Evolutionary conservation across 176 grass and related monocot species (phyloP).

Genomic region (Pontederia crassipes): DNA sequence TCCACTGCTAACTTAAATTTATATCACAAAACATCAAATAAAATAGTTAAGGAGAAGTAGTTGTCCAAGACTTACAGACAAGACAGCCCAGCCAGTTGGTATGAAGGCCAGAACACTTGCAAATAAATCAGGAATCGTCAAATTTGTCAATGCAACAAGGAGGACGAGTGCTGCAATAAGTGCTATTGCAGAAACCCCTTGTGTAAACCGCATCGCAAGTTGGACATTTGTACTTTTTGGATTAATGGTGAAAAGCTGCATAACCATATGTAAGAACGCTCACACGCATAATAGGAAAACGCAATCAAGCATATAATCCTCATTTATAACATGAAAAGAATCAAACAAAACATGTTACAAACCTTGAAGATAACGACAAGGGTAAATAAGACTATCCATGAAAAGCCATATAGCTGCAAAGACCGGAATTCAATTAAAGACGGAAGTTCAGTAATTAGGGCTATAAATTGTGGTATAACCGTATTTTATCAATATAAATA

Average conservation of each 20-base stretch:
- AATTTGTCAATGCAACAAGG: slow-evolving; percentile 42
- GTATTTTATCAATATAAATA: too few relatives aligned
- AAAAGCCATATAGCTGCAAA: slow-evolving; percentile 82
- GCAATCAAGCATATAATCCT: slow-evolving; percentile 1
- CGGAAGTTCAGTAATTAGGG: neutral
- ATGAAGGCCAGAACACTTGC: slow-evolving; percentile 78
- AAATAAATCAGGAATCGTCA: slow-evolving; percentile 84
- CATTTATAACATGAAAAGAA: neutral
- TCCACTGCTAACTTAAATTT: too few relatives aligned
- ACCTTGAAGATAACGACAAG: slow-evolving; percentile 87
- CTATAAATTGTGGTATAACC: too few relatives aligned
- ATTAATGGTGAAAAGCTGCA: slow-evolving; percentile 68
- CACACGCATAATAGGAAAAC: slow-evolving; percentile 18
- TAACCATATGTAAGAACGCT: slow-evolving; percentile 7
- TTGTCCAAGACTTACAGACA: slow-evolving; percentile 57
- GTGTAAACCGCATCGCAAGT: slow-evolving; percentile 63
- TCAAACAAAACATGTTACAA: slow-evolving; percentile 8
- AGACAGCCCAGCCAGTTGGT: slow-evolving; percentile 69
- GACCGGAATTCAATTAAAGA: slow-evolving; percentile 23
- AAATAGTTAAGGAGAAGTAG: neutral
- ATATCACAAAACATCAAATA: too few relatives aligned
- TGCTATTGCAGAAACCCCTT: slow-evolving; percentile 60
- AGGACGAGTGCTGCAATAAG: slow-evolving; percentile 56
- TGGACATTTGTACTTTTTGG: slow-evolving; percentile 52
- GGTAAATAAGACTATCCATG: slow-evolving; percentile 72